Evolutionary conservation across 2,329 filamentous ascomycete genomes (phyloP).

Genomic region (Aspergillus pseudoviridinutans): DNA sequence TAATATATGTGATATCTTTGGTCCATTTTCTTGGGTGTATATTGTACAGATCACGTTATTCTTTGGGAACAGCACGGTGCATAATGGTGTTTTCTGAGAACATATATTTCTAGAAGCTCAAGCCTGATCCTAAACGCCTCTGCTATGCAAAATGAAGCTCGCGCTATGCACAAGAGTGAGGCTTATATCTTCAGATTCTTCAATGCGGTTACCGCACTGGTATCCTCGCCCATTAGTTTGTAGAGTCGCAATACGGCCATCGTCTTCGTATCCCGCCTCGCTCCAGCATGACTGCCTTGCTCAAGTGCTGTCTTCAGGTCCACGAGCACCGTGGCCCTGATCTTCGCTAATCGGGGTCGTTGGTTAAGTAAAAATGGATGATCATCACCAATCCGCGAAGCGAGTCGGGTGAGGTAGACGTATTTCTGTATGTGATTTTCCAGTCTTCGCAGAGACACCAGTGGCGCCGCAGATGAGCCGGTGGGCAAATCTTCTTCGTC

Average conservation of each 20-base stretch:
- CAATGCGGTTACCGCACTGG: constrained; percentile 56
- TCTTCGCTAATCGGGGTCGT: constrained; percentile 51
- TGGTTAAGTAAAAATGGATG: constrained; percentile 64
- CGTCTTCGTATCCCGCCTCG: constrained; percentile 38
- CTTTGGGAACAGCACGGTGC: constrained; percentile 39
- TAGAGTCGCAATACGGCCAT: constrained; percentile 59
- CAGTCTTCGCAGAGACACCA: constrained; percentile 44
- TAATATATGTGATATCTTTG: constrained; percentile 43
- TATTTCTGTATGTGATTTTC: constrained; percentile 57
- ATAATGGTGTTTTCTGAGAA: constrained; percentile 37
- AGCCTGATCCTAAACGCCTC: constrained; percentile 37
- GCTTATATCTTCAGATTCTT: constrained; percentile 40
- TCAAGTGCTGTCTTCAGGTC: constrained; percentile 62
- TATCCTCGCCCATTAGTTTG: constrained; percentile 56
- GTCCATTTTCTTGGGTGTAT: constrained; percentile 24
- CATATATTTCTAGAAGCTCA: constrained; percentile 14
- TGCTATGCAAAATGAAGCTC: constrained; percentile 35
- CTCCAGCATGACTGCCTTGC: constrained; percentile 45
- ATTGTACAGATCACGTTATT: constrained; percentile 39
- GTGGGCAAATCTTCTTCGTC: constrained; percentile 41
- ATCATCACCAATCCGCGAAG: constrained; percentile 48
- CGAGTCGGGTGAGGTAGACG: constrained; percentile 51
- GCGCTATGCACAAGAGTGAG: background rate
- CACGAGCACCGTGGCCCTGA: constrained; percentile 60
- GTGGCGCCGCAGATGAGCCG: constrained; percentile 29